These are phyloP conservation scores for Thalassiosira exigua DNA, from an alignment of 352 stramenopile species.

Conservation along the genomic window DNA sequence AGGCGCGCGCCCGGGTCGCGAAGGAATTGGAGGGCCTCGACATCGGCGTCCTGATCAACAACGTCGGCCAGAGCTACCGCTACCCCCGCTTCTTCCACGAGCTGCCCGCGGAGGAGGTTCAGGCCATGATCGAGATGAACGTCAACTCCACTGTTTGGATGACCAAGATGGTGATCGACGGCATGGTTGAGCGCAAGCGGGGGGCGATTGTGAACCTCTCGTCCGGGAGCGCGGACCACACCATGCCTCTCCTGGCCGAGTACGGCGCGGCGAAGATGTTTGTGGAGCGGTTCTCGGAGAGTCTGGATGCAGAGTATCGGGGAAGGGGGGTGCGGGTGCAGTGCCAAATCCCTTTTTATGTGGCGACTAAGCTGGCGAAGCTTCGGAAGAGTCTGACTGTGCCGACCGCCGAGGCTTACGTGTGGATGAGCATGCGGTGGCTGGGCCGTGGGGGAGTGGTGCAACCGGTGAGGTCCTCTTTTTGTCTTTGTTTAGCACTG, in stretches of 20 bases:
- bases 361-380: conserved; percentile 99
- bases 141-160: conserved; percentile 90
- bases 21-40: conserved; percentile 88
- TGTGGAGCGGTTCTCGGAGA: conserved; percentile 96
- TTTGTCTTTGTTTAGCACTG: not conserved
- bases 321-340: conserved; percentile 92
- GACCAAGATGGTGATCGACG: conserved; percentile 89
- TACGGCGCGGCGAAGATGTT: conserved; percentile 98
- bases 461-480: conserved; percentile 32
- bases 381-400: conserved; percentile 95
- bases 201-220: conserved; percentile 98
- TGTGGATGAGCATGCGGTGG: conserved; percentile 89
- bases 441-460: conserved; percentile 91
- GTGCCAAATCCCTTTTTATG: conserved; percentile 98
- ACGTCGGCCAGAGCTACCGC: conserved; percentile 98
- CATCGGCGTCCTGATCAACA: conserved; percentile 98
- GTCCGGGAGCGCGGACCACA: conserved; percentile 93
- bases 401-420: conserved; percentile 90
- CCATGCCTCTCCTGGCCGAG: conserved; percentile 94
- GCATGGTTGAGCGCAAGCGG: conserved; percentile 94
- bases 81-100: conserved; percentile 98
- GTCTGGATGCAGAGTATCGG: conserved; percentile 94
- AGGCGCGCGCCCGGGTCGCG: conserved; percentile 64
- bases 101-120: conserved; percentile 92
- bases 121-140: conserved; percentile 93